These are phyloP conservation scores for Phytophthora melonis DNA, from an alignment of 352 stramenopile genomes.

Conservation along the genomic window DNA sequence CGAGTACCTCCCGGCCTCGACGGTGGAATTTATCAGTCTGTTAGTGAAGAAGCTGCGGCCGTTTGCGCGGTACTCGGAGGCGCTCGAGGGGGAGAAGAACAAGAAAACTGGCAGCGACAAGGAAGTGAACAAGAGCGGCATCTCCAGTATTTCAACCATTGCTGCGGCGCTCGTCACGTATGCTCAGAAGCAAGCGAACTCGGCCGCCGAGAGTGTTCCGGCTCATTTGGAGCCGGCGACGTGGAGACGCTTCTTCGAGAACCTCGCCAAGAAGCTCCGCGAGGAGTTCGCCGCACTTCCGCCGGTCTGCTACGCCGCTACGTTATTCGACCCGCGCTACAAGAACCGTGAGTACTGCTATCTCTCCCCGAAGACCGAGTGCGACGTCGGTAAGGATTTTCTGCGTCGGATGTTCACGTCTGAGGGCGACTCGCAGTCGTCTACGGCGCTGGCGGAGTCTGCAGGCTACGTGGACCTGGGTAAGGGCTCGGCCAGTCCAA, in stretches of 20 bases:
- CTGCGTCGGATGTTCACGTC: conserved; percentile 65
- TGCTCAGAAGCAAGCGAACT: conserved; percentile 66
- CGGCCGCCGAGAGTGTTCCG: conserved; percentile 35
- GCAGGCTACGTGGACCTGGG: conserved; percentile 38
- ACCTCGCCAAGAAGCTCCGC: conserved; percentile 60
- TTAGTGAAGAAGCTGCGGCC: conserved; percentile 81
- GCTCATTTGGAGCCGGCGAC: conserved; percentile 47
- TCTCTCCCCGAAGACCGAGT: conserved; percentile 61
- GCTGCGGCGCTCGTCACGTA: conserved; percentile 73
- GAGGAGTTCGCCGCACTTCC: conserved; percentile 62
- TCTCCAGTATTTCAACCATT: conserved; percentile 84
- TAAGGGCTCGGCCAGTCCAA: conserved; percentile 29
- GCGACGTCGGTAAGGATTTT: conserved; percentile 61
- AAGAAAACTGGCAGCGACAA: conserved; percentile 82
- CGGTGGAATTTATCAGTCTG: conserved; percentile 63
- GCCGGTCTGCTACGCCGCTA: conserved; percentile 72
- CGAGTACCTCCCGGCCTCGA: conserved; percentile 46
- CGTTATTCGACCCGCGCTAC: conserved; percentile 82
- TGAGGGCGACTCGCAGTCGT: conserved; percentile 35
- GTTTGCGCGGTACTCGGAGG: conserved; percentile 78
- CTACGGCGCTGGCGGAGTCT: conserved; percentile 12
- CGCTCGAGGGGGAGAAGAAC: conserved; percentile 76
- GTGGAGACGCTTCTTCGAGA: conserved; percentile 76
- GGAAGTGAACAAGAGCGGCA: conserved; percentile 73
- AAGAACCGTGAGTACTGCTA: conserved; percentile 88